Evolutionary conservation across 2,329 filamentous ascomycete species (phyloP), one percentile per base, ranked within the genome.

Genomic region (Didymosphaeria variabile): DNA sequence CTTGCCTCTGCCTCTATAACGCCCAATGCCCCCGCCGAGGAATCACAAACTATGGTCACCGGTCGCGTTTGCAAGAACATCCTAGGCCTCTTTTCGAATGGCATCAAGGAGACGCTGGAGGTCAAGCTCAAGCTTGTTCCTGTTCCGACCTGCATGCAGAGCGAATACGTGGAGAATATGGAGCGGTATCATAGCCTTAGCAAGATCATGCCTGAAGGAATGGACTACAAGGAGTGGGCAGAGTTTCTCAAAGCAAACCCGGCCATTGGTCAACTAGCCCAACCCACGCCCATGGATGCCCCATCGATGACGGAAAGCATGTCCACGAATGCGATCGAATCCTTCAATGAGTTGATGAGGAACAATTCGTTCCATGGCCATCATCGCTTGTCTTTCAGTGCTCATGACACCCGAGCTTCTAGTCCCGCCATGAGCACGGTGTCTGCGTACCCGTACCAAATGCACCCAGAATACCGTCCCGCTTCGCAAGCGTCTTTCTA

Each of bases 11-110:
- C 86, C 56, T 86, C 87, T 74, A 73, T 85, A 57, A 84, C 83
- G 15, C 84, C 85, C 9, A 82, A 84, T 61, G 82, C 82, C 19
- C 81, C 84, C 29, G 83, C 84, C 53, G 84, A 88, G 58, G 85
- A 89, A 68, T 88, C 88, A 13, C 88, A 90, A 73, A 85, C 87
- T 36, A 83, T 93, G 79, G 90, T 99, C 65, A 97, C 94, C 8
- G 95, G 95, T 59, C 90, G 93, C 36, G 92, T 99, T 57, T 93
- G 91, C 72, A 92, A 91, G 74, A 97, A 97, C 75, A 81, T 93
- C 47, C 83, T 97, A 49, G 92, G 91, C 10, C 83, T 97, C 26
- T 97, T 98, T 75, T 89, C 89, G 42, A 92, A 91, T 71, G 93
- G 92, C 34, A 86, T 90, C 61, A 91, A 90, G 68, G 94, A 98